These are phyloP conservation scores for Musa troglodytarum DNA, from an alignment of 176 grass and related monocot species.

Conservation along the genomic window DNA sequence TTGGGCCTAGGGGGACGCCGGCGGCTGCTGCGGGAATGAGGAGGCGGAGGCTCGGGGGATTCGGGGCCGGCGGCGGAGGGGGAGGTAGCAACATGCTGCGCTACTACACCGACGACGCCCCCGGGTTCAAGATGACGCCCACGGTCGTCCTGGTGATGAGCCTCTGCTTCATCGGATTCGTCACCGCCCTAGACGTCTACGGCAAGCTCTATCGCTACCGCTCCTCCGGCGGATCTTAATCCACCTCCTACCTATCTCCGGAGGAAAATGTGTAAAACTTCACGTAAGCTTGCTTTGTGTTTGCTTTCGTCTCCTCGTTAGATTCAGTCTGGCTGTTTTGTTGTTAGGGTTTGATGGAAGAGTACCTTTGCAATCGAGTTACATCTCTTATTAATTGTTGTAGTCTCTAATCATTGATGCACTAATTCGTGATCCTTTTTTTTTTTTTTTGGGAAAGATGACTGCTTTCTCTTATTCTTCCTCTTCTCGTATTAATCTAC, in stretches of 20 bases:
- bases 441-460: too few relatives aligned
- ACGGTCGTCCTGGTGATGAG: conserved; percentile 21
- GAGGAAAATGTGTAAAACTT: background rate
- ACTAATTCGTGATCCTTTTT: too few relatives aligned
- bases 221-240: background rate
- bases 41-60: conserved; percentile 3
- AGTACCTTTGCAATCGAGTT: background rate
- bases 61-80: background rate
- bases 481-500: too few relatives aligned
- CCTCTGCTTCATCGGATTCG: conserved; percentile 19
- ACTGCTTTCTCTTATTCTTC: too few relatives aligned
- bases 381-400: background rate
- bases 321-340: background rate
- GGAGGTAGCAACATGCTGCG: conserved; percentile 16
- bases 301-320: background rate
- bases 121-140: too few relatives aligned
- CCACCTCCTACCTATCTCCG: background rate
- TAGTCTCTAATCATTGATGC: background rate
- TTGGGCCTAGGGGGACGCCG: background rate
- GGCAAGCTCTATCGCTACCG: conserved; percentile 17
- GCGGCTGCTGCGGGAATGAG: conserved; percentile 3
- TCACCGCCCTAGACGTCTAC: conserved; percentile 19
- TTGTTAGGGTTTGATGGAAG: background rate
- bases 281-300: background rate
- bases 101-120: conserved; percentile 18